These are phyloP conservation scores for Lachnellula cervina DNA, from an alignment of 2,329 filamentous ascomycete genomes.

Conservation along the genomic window DNA sequence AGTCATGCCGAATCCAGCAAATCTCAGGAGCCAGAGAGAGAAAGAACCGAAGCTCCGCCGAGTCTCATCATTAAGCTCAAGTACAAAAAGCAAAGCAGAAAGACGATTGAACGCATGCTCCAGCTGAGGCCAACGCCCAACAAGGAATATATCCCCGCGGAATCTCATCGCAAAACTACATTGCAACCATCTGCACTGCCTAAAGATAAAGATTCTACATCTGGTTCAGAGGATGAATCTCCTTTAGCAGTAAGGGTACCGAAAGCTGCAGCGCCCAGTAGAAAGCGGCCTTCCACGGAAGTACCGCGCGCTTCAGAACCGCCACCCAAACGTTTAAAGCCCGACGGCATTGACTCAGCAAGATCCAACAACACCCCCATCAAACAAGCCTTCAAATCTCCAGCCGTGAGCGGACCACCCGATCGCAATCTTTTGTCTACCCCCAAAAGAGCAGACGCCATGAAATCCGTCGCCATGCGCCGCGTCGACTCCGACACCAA, in stretches of 20 bases:
- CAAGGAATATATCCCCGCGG: constrained; percentile 4
- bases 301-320: constrained; percentile 27
- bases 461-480: constrained; percentile 34
- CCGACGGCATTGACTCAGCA: constrained; percentile 25
- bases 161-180: constrained; percentile 10
- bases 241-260: constrained; percentile 33
- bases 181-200: neutral
- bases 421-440: constrained; percentile 33
- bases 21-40: constrained; percentile 9
- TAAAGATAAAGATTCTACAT: neutral
- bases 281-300: constrained; percentile 23
- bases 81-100: constrained; percentile 26
- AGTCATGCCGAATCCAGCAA: constrained; percentile 20
- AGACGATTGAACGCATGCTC: constrained; percentile 27
- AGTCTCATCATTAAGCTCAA: constrained; percentile 27
- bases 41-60: constrained; percentile 1
- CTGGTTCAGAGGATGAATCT: constrained; percentile 30
- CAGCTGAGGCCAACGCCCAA: constrained; percentile 15
- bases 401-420: constrained; percentile 23
- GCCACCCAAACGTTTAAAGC: constrained; percentile 33
- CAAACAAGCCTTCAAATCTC: constrained; percentile 32
- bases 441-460: constrained; percentile 37
- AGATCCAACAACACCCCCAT: constrained; percentile 34
- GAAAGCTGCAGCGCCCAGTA: constrained; percentile 25
- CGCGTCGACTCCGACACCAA: constrained; percentile 38